Evolutionary conservation across 805 yeast genomes (phyloP).

Genomic region (Ogataea populi-albae): DNA sequence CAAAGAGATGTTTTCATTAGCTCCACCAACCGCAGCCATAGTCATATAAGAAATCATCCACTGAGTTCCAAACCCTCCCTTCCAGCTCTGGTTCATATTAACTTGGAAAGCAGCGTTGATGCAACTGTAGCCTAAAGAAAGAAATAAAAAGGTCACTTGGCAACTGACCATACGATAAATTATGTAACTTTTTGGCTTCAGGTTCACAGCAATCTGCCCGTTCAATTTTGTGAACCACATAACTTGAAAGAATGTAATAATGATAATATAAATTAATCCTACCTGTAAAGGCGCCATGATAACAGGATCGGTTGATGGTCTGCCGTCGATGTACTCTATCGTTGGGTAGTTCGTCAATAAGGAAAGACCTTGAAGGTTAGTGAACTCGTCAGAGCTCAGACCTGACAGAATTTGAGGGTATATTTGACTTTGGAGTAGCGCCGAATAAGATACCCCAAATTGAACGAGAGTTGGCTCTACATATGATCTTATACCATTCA

Average conservation of each 20-base stretch:
- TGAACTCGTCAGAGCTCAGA: constrained; percentile 23
- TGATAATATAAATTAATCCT: constrained; percentile 69
- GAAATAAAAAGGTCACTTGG: constrained; percentile 51
- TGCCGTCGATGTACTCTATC: constrained; percentile 37
- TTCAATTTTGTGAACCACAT: constrained; percentile 58
- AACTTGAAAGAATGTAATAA: constrained; percentile 70
- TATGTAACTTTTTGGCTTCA: constrained; percentile 43
- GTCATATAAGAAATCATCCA: constrained; percentile 70
- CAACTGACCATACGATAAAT: constrained; percentile 51
- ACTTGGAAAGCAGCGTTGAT: constrained; percentile 70
- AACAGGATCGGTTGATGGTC: constrained; percentile 50
- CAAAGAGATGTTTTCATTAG: constrained; percentile 63
- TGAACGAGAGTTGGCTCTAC: constrained; percentile 41
- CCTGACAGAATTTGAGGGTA: constrained; percentile 32
- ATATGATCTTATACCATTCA: constrained; percentile 42
- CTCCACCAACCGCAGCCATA: constrained; percentile 75
- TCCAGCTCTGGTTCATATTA: constrained; percentile 34
- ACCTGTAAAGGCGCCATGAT: constrained; percentile 68
- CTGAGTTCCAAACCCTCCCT: constrained; percentile 41
- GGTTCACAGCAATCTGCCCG: constrained; percentile 42
- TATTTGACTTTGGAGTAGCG: constrained; percentile 11
- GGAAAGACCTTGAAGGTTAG: constrained; percentile 19
- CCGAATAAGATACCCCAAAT: constrained; percentile 34
- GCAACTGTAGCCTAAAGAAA: constrained; percentile 56
- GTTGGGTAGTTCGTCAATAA: constrained; percentile 22